phyloP scores from a whole-genome alignment of 257 asterid species.

The Ligustrum vulgare region DNA sequence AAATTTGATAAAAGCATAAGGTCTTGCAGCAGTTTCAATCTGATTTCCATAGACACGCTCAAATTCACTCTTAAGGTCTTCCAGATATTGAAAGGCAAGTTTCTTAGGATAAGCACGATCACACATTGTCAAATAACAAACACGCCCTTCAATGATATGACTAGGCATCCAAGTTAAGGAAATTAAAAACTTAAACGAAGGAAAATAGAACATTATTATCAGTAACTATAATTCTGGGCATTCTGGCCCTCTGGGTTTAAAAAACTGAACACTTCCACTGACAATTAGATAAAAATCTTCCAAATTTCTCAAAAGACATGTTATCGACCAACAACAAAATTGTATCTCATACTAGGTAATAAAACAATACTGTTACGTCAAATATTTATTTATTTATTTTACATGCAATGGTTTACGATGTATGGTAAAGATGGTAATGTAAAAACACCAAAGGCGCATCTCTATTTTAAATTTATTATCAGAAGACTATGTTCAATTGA shows the following conservation, averaged over 20 bases:
- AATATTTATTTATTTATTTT: not conserved
- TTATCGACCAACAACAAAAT: not conserved
- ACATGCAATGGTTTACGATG: not conserved
- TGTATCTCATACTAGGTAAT: not conserved
- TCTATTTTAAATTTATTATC: not conserved
- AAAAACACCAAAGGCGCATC: constrained; percentile 16
- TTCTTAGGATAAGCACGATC: constrained; percentile 96
- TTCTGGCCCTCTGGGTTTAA: not conserved
- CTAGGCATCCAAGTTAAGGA: constrained; percentile 64
- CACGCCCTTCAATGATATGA: constrained; percentile 84
- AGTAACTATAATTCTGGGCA: not conserved
- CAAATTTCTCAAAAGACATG: constrained; percentile 1
- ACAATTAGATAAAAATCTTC: not conserved
- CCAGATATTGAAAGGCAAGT: constrained; percentile 89
- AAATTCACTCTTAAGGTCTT: constrained; percentile 92
- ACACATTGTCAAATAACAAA: constrained; percentile 94
- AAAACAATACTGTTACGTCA: not conserved
- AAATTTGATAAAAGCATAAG: constrained; percentile 93
- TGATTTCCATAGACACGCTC: constrained; percentile 80
- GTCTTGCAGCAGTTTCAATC: constrained; percentile 97
- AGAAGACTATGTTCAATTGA: not conserved
- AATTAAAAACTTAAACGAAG: constrained; percentile 18
- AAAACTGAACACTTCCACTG: constrained; percentile 11
- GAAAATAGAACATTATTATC: not conserved
- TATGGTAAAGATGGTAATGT: not conserved